These are phyloP conservation scores for Fusarium sp. DNA, from an alignment of 2,329 filamentous ascomycete species.

Conservation along the genomic window DNA sequence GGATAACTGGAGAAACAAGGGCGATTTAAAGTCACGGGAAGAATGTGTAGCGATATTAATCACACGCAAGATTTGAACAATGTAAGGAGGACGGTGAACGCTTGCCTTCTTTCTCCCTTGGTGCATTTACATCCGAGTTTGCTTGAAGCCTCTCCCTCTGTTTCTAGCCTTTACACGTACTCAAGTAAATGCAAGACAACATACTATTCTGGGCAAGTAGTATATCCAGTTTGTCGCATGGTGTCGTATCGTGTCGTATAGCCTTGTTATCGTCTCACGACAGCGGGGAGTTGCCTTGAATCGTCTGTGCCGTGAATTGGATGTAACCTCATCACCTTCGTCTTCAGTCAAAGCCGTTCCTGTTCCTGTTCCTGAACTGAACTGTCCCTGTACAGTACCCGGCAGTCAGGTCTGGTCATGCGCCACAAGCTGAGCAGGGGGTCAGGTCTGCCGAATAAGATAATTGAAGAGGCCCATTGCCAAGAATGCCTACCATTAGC, in stretches of 20 bases:
- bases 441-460: slow-evolving; percentile 8
- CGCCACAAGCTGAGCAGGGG: slow-evolving; percentile 26
- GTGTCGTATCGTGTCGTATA: not conserved
- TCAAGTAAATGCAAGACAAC: not conserved
- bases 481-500: slow-evolving; percentile 22
- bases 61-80: slow-evolving; percentile 18
- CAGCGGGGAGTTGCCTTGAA: not conserved
- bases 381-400: slow-evolving; percentile 11
- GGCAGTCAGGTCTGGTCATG: slow-evolving; percentile 37
- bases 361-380: slow-evolving; percentile 1
- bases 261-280: slow-evolving; percentile 10
- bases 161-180: not conserved
- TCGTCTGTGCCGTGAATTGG: slow-evolving; percentile 1
- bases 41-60: slow-evolving; percentile 15
- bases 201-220: not conserved
- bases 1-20: slow-evolving; percentile 17
- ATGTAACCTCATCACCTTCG: not conserved
- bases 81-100: slow-evolving; percentile 9
- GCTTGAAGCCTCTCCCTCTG: slow-evolving; percentile 1
- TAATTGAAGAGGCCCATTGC: slow-evolving; percentile 34
- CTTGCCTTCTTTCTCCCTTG: slow-evolving; percentile 16
- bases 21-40: slow-evolving; percentile 8
- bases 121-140: not conserved
- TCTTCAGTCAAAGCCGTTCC: not conserved
- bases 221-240: not conserved